phyloP scores from a whole-genome alignment of 371 early-diverging fungal species.

The Mucor racemosus region DNA sequence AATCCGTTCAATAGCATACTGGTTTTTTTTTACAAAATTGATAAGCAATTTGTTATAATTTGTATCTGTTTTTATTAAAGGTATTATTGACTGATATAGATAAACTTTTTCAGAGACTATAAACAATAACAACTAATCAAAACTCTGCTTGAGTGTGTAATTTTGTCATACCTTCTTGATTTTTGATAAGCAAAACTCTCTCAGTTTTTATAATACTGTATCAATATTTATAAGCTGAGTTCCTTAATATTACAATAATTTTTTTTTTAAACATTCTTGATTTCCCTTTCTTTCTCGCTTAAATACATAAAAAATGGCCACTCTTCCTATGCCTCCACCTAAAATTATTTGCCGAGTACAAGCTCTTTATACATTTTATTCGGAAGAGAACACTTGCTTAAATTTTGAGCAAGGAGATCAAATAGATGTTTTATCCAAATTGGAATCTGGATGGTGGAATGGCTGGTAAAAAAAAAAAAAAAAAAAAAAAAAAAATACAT shows the following conservation, averaged over 20 bases:
- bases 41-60: neutral
- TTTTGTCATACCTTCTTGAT: neutral
- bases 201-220: neutral
- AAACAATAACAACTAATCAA: neutral
- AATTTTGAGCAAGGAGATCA: constrained; percentile 81
- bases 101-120: neutral
- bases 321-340: constrained; percentile 14
- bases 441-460: constrained; percentile 95
- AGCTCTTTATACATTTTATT: constrained; percentile 80
- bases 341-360: constrained; percentile 43
- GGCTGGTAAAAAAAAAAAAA: constrained; percentile 57
- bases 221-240: constrained; percentile 3
- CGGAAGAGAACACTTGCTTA: constrained; percentile 75
- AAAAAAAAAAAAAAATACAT: neutral
- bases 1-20: neutral
- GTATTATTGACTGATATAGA: neutral
- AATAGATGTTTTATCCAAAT: constrained; percentile 82
- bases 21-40: neutral
- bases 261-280: constrained; percentile 6
- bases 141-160: neutral
- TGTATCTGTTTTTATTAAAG: neutral
- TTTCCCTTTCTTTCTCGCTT: constrained; percentile 56
- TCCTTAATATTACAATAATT: neutral
- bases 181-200: constrained; percentile 1
- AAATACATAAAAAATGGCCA: constrained; percentile 68